Conservation (phyloP, 208 protist species). For the Leishmania gerbilli region DNA sequence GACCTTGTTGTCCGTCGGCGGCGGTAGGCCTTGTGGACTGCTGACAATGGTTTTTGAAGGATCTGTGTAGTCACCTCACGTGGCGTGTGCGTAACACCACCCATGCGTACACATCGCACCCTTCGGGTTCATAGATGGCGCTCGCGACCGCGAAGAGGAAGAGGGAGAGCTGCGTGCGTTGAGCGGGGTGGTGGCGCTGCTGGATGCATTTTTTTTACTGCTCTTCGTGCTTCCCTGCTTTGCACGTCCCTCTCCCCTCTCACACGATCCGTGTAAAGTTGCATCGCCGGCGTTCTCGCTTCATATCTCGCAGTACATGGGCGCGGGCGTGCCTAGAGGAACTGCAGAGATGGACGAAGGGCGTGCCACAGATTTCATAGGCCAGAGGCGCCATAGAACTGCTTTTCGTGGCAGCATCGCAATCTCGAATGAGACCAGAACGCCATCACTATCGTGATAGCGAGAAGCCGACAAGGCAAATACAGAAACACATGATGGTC, state of each 20-base stretch:
- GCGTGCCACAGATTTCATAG: background rate
- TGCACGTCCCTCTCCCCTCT: background rate
- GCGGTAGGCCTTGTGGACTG: slow-evolving; percentile 13
- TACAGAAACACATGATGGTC: background rate
- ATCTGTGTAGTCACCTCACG: background rate
- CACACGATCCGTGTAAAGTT: background rate
- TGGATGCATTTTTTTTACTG: background rate
- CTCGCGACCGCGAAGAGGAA: background rate
- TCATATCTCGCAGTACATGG: background rate
- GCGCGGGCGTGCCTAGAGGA: background rate
- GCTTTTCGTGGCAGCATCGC: background rate
- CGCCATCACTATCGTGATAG: background rate
- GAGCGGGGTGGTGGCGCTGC: background rate
- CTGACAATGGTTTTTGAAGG: slow-evolving; percentile 15
- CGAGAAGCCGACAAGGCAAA: background rate
- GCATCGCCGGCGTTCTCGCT: background rate
- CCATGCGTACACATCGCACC: background rate
- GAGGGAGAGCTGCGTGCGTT: background rate
- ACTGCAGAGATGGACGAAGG: background rate
- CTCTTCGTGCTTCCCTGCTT: background rate
- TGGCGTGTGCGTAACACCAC: background rate
- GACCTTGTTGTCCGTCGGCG: slow-evolving; percentile 3
- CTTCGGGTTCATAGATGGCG: background rate
- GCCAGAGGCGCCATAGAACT: background rate
- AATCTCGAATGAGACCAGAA: background rate